Evolutionary conservation across 225 moss, liverwort and hornwort species (phyloP).

Genomic region (Rhytidiadelphus loreus): DNA sequence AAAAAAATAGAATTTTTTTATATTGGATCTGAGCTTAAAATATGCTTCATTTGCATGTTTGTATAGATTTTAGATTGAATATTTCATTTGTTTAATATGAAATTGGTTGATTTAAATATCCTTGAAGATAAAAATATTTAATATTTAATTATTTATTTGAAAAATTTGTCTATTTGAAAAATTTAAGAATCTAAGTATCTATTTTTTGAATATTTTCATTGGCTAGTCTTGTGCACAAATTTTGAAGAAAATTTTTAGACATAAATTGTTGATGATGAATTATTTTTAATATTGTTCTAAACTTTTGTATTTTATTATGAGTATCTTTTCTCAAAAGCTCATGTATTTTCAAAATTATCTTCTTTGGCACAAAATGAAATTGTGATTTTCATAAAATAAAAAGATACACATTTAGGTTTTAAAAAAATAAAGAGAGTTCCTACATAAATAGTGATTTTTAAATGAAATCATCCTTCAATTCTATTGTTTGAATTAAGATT

Average conservation of each 20-base stretch:
- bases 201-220: background rate
- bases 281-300: background rate
- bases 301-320: background rate
- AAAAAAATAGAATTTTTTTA: background rate
- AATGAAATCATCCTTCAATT: too few species aligned
- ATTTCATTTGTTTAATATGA: background rate
- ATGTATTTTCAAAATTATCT: background rate
- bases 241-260: background rate
- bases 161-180: background rate
- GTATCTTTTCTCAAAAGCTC: background rate
- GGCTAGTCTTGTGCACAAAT: background rate
- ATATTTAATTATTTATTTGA: background rate
- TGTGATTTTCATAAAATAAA: rapidly evolving
- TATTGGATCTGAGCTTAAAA: background rate
- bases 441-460: too few species aligned
- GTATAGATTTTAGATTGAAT: background rate
- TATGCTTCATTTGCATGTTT: rapidly evolving
- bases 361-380: background rate
- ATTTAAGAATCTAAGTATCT: too few species aligned
- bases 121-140: background rate
- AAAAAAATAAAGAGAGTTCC: too few species aligned
- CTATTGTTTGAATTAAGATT: background rate
- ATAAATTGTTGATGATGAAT: background rate
- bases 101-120: too few species aligned
- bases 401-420: too few species aligned